Base-by-base conservation (phyloP, 2,329 filamentous ascomycete genomes). In the Phaeoacremonium minimum region DNA sequence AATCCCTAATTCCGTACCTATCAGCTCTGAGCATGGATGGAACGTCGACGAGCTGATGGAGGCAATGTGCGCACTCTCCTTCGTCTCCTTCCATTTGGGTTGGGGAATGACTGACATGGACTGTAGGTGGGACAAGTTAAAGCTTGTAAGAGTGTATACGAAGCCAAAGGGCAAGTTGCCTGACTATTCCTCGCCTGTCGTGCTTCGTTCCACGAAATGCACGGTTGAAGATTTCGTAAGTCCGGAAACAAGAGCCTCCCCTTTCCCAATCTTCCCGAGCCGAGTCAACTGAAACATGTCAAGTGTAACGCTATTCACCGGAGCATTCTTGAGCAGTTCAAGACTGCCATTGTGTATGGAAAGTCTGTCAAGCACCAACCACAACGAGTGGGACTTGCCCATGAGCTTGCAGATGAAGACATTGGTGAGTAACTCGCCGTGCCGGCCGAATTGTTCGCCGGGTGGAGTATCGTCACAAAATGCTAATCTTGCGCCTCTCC, bases 361-460 rank as follows among this genome's bases (percentile, higher is more conserved):
- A 93, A 91, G 61, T 96, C 90, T 38, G 91, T 97, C 50, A 97
- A 97, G 75, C 93, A 98, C 69, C 93, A 97, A 67, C 93, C 93
- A 47, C 93, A 98, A 67, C 80, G 90, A 55, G 93, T 97, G 45
- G 93, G 93, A 33, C 75, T 98, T 47, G 71, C 77, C 36, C 93
- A 98, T 61, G 88, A 95, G 70, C 73, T 98, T 55, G 87, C 81
- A 40, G 93, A 98, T 61, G 93, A 98, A 68, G 93, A 98, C 67
- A 95, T 98, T 64, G 87, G 87, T 91, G 74, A 69, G 83, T 72
- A 36, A 33, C 41, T 41, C 40, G 35, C 31, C 20, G 15, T 18
- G 20, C 28, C 41, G 35, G 37, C 28, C 20, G 19, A 13, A 33
- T 9, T 34, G 15, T n/a, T 33, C 22, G 19, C 13, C 18, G 17